A percentile compares a stretch with the other conserved stretches of the same genome.
These are phyloP conservation scores for Mortierella sp. DNA, from an alignment of 371 early-diverging fungal species.

Conservation along the genomic window DNA sequence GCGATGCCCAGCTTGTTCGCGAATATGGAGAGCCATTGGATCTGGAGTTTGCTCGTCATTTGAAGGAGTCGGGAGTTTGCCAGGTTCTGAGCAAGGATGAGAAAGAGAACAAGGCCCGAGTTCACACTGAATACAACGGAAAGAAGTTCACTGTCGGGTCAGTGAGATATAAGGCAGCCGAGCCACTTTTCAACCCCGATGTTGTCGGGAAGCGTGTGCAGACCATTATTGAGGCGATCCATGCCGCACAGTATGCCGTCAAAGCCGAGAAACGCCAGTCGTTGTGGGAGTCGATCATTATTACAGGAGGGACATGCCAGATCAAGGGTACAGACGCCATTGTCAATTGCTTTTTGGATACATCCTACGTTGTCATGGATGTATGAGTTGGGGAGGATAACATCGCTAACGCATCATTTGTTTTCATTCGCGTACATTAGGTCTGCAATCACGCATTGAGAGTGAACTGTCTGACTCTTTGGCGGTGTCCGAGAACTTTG, in stretches of 20 bases:
- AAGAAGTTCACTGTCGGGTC: slow-evolving; percentile 74
- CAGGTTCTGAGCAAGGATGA: slow-evolving; percentile 66
- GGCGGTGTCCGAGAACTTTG: slow-evolving; percentile 80
- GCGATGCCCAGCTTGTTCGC: slow-evolving; percentile 67
- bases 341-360: background rate
- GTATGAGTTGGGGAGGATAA: background rate
- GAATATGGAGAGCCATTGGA: slow-evolving; percentile 65
- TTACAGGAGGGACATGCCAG: slow-evolving; percentile 77
- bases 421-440: slow-evolving; percentile 30
- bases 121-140: slow-evolving; percentile 71
- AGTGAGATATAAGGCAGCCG: slow-evolving; percentile 69
- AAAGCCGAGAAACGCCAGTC: slow-evolving; percentile 85
- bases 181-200: slow-evolving; percentile 77
- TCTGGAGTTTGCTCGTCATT: slow-evolving; percentile 67
- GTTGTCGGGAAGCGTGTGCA: slow-evolving; percentile 62
- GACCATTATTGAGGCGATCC: slow-evolving; percentile 75
- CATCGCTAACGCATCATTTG: background rate
- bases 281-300: slow-evolving; percentile 86
- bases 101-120: slow-evolving; percentile 61
- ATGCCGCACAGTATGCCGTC: slow-evolving; percentile 73
- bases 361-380: background rate
- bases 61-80: slow-evolving; percentile 76
- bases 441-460: slow-evolving; percentile 74
- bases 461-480: slow-evolving; percentile 67
- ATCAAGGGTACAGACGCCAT: slow-evolving; percentile 62